Evolutionary conservation across 495 filamentous ascomycete genomes (phyloP), one percentile per base, ranked within the genome.

Genomic region (Hypomontagnella monticulosa): DNA sequence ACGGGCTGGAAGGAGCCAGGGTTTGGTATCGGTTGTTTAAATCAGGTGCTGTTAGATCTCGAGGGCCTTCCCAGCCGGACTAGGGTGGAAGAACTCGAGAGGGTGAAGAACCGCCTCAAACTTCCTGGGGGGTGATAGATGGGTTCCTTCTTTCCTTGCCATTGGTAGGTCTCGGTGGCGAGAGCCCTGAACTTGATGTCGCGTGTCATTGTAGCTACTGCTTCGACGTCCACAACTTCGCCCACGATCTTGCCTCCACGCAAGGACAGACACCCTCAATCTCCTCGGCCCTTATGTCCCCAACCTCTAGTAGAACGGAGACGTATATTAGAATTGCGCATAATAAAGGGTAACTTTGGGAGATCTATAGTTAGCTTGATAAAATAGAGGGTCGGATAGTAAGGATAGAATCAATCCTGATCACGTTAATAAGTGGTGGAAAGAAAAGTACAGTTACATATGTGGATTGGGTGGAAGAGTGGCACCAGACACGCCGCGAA

Each of bases 91-190:
- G n/a, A n/a, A n/a, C n/a, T n/a, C n/a, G n/a, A n/a, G n/a, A n/a
- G n/a, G n/a, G n/a, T n/a, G n/a, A n/a, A n/a, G n/a, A n/a, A n/a
- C n/a, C n/a, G n/a, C n/a, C n/a, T n/a, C n/a, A n/a, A n/a, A n/a
- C n/a, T n/a, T n/a, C n/a, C n/a, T n/a, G n/a, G n/a, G n/a, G n/a
- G n/a, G n/a, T n/a, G n/a, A n/a, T n/a, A n/a, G n/a, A n/a, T 19
- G 83, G 83, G 47, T 79, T 75, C 36, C 79, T 71, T 56, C 76
- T 72, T 68, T 82, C 80, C 63, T 81, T 82, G 42, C 75, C 73
- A 32, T 66, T 73, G 56, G 52, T 65, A 1, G 69, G 44, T 40
- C 75, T 63, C 0, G 77, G 76, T 0, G 80, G 78, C 0, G 80
- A 82, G 7, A 76, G 63, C n/a, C 41, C 18, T 34, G 63, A 48